These are phyloP conservation scores for Candida suzukii DNA, from an alignment of 805 yeast genomes.

Conservation along the genomic window DNA sequence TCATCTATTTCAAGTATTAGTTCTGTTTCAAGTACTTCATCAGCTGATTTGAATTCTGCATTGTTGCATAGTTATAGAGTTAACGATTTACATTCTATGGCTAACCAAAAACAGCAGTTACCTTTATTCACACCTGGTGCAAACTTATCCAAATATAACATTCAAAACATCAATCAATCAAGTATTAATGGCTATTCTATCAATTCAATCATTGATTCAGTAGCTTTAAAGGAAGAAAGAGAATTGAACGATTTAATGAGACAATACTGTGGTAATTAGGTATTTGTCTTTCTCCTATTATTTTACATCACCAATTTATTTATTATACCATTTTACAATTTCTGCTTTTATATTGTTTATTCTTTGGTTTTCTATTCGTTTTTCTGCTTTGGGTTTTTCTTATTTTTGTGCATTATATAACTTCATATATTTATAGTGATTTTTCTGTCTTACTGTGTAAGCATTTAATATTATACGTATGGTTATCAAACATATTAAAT, in stretches of 20 bases:
- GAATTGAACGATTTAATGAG: constrained; percentile 25
- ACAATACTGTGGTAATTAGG: constrained; percentile 22
- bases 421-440: too few relatives aligned
- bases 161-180: constrained; percentile 1
- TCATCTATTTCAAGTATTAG: constrained; percentile 23
- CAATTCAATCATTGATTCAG: constrained; percentile 22
- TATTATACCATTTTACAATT: background rate
- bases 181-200: constrained; percentile 16
- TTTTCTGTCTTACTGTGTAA: too few relatives aligned
- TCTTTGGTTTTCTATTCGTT: background rate
- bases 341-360: background rate
- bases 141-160: background rate
- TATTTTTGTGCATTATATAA: too few relatives aligned
- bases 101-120: constrained; percentile 2
- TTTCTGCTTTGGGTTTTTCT: background rate
- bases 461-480: too few relatives aligned
- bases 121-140: background rate
- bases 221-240: constrained; percentile 26
- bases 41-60: constrained; percentile 4
- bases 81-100: constrained; percentile 1
- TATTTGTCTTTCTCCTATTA: background rate
- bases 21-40: constrained; percentile 1
- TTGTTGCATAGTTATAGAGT: constrained; percentile 6
- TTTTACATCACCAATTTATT: background rate
- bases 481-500: too few relatives aligned